Base-by-base conservation (phyloP, 345 rosid genomes). In the Eucalyptus rudis region DNA sequence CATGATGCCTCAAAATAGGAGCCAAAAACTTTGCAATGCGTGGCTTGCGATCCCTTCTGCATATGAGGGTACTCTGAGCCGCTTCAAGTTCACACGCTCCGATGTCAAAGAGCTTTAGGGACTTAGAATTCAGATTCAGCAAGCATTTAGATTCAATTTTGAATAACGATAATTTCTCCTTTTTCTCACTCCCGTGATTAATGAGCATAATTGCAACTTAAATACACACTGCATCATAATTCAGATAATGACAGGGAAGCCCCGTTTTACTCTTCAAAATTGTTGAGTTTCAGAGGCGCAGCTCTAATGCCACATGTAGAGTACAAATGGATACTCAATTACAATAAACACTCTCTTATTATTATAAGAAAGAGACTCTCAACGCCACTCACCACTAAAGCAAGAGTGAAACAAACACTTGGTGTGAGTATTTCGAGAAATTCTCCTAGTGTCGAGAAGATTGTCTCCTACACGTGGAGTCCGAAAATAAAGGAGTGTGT, bases 1-100 rank as follows among this genome's bases (percentile, higher is more conserved):
- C 68, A 29, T 62, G 68, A 62, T 62, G 68, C 68, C 68, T 62
- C 68, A 29, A 62, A 27, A 1, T 29, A 62, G 33, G 68, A n/a
- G 36, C 36, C 36, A 64, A 64, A 64, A 64, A 64, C 3, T 3
- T 16, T 14, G 36, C 76, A n/a, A 64, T 64, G 36, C 1, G 76
- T 17, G 10, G 5, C 36, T 7, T 14, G 40, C 76, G 76, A 64
- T 64, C 76, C 40, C 40, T 64, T 17, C 22, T 0, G 6, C 20
- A 64, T 0, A 0, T 15, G 11, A 15, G 6, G 36, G 11, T 4
- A 1, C 40, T 64, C 1, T n/a, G 1, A 64, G 20, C 20, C 14
- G 3, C 76, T 64, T n/a, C 17, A n/a, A 64, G 9, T 14, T 64
- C 40, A 14, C 76, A n/a, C 6, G 76, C 40, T 64, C 5, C 1